Evolutionary conservation across 1,284 basidiomycete species (phyloP), one percentile per base, ranked within the genome.

Genomic region (Filobasidium uniguttulatum): DNA sequence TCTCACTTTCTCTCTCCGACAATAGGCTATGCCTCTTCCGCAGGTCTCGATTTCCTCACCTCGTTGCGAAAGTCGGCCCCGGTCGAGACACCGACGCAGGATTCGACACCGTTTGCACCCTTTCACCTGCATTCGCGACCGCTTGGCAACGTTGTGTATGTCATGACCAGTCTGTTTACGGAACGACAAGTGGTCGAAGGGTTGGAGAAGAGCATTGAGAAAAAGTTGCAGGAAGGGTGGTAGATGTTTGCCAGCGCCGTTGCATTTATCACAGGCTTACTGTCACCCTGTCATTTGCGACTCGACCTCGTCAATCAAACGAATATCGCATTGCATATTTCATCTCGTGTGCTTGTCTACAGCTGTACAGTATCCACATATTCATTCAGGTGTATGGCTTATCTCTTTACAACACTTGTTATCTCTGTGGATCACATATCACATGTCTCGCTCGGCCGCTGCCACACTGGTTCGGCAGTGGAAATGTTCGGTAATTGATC

Each of bases 71-170:
- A 23, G 53, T 63, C 46, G 34, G 46, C 6, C 46, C 56, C 33
- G 46, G 44, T 37, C 19, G 33, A n/a, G 28, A 25, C 51, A 19
- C 50, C 54, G n/a, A 30, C 28, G 4, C 48, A 47, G 31, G 38
- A 1, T 31, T 30, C 12, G 44, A 45, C 17, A 34, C 53, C 52
- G 8, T 63, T 57, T 51, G 47, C 57, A 36, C 62, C 65, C 6
- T 88, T 83, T 62, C 77, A 80, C 19, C 76, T 96, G 15, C 85
- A 97, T 66, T 89, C 80, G 52, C 75, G 93, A 55, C 91, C 93
- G 0, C 71, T 97, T 23, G 93, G 93, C 0, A 82, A 94, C 60
- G 83, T 96, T 9, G 82, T 85, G 10, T 98, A 98, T 68, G 82
- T 96, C 66, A 96, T 98, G 78, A 83, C 81, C 5, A 91, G 84